Evolutionary conservation across 2,329 filamentous ascomycete species (phyloP).

Genomic region (Colletotrichum sp.): DNA sequence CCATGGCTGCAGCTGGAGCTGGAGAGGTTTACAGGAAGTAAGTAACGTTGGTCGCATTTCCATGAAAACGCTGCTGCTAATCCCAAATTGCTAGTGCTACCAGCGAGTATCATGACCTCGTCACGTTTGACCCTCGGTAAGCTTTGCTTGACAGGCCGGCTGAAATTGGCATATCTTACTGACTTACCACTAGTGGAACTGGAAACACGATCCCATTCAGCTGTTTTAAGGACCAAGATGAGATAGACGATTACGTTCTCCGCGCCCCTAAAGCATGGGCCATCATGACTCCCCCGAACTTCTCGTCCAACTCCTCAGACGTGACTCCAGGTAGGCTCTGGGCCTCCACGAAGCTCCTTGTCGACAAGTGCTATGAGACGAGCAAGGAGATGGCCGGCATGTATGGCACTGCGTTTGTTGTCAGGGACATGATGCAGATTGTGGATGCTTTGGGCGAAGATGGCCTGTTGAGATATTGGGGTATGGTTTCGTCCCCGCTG

Average conservation of each 20-base stretch:
- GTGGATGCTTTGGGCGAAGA: conserved; percentile 44
- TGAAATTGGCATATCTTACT: neutral
- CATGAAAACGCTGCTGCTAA: too few relatives aligned
- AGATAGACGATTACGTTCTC: neutral
- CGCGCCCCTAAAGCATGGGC: neutral
- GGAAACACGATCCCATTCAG: conserved; percentile 29
- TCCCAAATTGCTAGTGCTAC: conserved; percentile 5
- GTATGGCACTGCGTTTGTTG: conserved; percentile 48
- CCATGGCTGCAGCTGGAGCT: neutral
- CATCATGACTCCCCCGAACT: neutral
- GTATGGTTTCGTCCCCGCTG: conserved; percentile 23
- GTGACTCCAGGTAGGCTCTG: conserved; percentile 24
- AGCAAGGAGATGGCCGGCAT: conserved; percentile 32
- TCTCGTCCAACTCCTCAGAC: conserved; percentile 13
- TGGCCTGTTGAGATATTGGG: conserved; percentile 44
- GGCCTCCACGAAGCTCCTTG: conserved; percentile 24
- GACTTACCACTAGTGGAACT: conserved; percentile 25
- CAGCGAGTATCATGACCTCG: conserved; percentile 29
- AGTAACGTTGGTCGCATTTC: too few relatives aligned
- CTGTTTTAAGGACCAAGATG: conserved; percentile 21
- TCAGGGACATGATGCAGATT: conserved; percentile 46
- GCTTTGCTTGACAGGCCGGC: neutral
- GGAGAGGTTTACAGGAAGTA: neutral
- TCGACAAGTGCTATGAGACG: conserved; percentile 22
- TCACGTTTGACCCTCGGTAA: conserved; percentile 31